Conservation (phyloP, 2,329 filamentous ascomycete species). For the Penicillium thymicola region DNA sequence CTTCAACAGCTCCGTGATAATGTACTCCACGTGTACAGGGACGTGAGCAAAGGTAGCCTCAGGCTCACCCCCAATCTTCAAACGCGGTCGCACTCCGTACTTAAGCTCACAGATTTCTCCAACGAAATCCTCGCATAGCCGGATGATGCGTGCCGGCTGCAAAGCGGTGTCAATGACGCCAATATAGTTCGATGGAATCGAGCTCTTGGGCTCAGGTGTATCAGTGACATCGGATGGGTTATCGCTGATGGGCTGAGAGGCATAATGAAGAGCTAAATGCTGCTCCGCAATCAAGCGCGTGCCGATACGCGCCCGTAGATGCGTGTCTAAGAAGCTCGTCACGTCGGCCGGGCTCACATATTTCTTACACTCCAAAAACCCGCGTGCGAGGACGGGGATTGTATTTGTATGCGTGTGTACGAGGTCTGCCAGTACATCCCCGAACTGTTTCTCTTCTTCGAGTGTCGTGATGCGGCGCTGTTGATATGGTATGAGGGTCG, state of each 20-base stretch:
- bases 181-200: slow-evolving; percentile 63
- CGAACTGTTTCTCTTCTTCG: slow-evolving; percentile 87
- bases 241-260: slow-evolving; percentile 68
- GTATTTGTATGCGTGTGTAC: slow-evolving; percentile 93
- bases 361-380: slow-evolving; percentile 87
- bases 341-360: slow-evolving; percentile 82
- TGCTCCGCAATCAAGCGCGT: slow-evolving; percentile 94
- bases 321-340: slow-evolving; percentile 89
- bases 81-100: slow-evolving; percentile 79
- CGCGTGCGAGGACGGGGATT: slow-evolving; percentile 85
- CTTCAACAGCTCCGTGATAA: slow-evolving; percentile 92
- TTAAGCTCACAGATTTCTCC: slow-evolving; percentile 95
- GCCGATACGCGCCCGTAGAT: slow-evolving; percentile 88
- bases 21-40: slow-evolving; percentile 95
- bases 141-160: slow-evolving; percentile 74
- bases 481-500: slow-evolving; percentile 82
- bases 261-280: slow-evolving; percentile 84
- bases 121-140: slow-evolving; percentile 83
- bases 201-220: slow-evolving; percentile 17
- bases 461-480: slow-evolving; percentile 68
- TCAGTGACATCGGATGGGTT: slow-evolving; percentile 36
- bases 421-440: slow-evolving; percentile 88
- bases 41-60: slow-evolving; percentile 90
- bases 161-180: slow-evolving; percentile 93
- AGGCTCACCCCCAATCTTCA: slow-evolving; percentile 79